These are phyloP conservation scores for Elaeagnus macrophylla DNA, from an alignment of 306 rosid species.

Conservation along the genomic window DNA sequence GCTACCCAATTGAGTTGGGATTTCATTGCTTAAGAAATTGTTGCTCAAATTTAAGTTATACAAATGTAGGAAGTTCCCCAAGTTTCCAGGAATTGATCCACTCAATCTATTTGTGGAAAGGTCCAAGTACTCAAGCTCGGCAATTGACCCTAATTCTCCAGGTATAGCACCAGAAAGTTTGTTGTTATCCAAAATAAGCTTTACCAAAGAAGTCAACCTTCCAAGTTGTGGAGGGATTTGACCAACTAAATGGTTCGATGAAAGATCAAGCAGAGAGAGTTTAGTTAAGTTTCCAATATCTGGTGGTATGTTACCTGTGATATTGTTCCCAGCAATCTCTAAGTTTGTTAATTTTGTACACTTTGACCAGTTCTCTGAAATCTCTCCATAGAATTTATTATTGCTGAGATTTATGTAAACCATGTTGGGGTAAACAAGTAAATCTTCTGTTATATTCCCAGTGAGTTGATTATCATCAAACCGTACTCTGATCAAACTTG, in stretches of 20 bases:
- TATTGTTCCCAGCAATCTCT: slow-evolving; percentile 29
- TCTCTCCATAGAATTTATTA: slow-evolving; percentile 32
- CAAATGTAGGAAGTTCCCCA: slow-evolving; percentile 9
- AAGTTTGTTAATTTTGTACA: slow-evolving; percentile 21
- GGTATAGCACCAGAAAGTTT: slow-evolving; percentile 17
- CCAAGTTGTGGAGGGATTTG: slow-evolving; percentile 15
- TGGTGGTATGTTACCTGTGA: slow-evolving; percentile 30
- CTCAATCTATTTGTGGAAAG: slow-evolving; percentile 14
- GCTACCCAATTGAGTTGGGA: slow-evolving; percentile 21
- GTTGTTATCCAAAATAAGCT: neutral
- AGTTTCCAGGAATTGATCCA: slow-evolving; percentile 14
- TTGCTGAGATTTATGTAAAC: slow-evolving; percentile 29
- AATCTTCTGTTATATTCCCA: slow-evolving; percentile 38
- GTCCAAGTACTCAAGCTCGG: slow-evolving; percentile 9
- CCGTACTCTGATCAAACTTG: slow-evolving; percentile 26
- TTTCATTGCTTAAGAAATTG: slow-evolving; percentile 17
- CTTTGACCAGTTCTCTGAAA: slow-evolving; percentile 26
- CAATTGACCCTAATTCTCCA: slow-evolving; percentile 4
- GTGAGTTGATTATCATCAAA: slow-evolving; percentile 34
- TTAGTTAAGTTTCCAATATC: slow-evolving; percentile 21
- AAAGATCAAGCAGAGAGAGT: slow-evolving; percentile 11
- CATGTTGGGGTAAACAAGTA: slow-evolving; percentile 35
- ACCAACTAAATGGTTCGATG: slow-evolving; percentile 22
- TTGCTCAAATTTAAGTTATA: slow-evolving; percentile 17
- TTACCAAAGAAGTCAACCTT: neutral